Conservation (phyloP, 331 rosid species). For the Malus hybrid region DNA sequence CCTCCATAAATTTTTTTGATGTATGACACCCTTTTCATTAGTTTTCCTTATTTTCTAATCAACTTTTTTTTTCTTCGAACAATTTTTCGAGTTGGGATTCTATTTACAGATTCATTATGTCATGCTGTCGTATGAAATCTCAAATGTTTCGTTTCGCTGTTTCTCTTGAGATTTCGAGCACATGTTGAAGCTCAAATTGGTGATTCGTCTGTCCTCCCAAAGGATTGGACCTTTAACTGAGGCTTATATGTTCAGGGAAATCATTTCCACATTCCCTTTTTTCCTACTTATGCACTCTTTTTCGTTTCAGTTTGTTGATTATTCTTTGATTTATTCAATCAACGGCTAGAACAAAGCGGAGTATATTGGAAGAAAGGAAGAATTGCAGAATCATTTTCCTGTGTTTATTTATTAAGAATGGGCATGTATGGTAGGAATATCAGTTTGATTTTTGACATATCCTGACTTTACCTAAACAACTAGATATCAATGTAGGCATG, state of each 20-base stretch:
- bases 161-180: not conserved
- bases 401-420: no score
- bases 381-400: no score
- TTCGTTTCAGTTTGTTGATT: not conserved
- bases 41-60: not conserved
- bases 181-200: not conserved
- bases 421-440: no score
- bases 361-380: no score
- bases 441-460: no score
- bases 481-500: no score
- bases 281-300: not conserved
- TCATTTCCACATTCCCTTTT: not conserved
- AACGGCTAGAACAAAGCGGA: not conserved
- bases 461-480: no score
- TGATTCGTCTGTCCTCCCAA: not conserved
- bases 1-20: conserved; percentile 4
- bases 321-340: not conserved
- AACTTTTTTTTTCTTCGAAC: not conserved
- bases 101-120: not conserved
- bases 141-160: not conserved
- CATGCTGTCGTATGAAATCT: not conserved
- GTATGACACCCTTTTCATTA: not conserved
- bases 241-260: not conserved
- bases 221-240: not conserved
- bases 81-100: not conserved